Evolutionary conservation across 75 land plant genomes (phyloP), one percentile per base, ranked within the genome.

Genomic region (Pinus tabuliformis): DNA sequence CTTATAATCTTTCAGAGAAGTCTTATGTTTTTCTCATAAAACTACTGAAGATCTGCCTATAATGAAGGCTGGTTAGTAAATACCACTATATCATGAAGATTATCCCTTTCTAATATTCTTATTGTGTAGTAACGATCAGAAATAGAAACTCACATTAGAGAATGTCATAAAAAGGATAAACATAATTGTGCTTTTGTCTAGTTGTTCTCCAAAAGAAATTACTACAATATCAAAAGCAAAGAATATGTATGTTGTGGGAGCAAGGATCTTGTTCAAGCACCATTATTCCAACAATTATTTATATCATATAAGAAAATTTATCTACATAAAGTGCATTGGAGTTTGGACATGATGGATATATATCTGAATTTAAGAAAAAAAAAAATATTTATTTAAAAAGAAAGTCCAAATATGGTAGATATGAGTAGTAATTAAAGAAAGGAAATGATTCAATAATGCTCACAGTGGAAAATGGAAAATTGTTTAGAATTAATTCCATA

Each of bases 161-260:
- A 64, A 17, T 17, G 68, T 15, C 56, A n/a, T 26, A 11, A 2
- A 71, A 49, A 26, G 49, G 49, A 42, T 49, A 12, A 71, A 49
- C 88, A 54, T 81, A 96, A 96, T 86, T 79, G 96, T 96, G 52
- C 87, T 84, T 78, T 92, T 86, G 77, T 89, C 94, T 62, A 96
- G 83, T 72, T 96, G 99, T 79, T 96, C 99, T 16, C 99, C 99
- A 83, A 96, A 96, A n/a, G 96, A 90, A 60, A 96, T 91, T 45
- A 96, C 99, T 28, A 94, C 96, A 70, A 96, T 88, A 2, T 96
- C 99, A 13, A 96, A 93, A 57, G 99, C 99, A 82, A 96, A 96
- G 77, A 96, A 93, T 73, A 96, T 96, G 56, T 96, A 96, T 21
- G 91, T 90, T 52, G 99, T 96, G 56, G 99, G 97, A 75, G 96